Evolutionary conservation across 2,329 filamentous ascomycete genomes (phyloP).

Genomic region (Aspergillus sojae): DNA sequence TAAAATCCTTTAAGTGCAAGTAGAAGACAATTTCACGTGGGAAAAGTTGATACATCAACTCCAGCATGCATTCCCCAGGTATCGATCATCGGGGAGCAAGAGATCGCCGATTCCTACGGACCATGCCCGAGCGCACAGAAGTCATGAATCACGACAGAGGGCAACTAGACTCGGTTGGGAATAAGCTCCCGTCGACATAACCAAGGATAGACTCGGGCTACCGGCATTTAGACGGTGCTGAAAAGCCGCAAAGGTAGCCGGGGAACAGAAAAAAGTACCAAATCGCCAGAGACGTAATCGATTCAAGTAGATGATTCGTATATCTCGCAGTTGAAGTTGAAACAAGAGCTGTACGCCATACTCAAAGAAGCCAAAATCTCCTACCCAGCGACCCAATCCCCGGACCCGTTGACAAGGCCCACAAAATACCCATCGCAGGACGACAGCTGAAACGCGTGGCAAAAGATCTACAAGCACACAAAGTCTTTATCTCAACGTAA

Average conservation of each 20-base stretch:
- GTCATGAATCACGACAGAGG: neutral
- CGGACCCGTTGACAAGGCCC: slow-evolving; percentile 9
- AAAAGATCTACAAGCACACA: slow-evolving; percentile 8
- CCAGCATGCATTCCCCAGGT: neutral
- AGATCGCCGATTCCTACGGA: neutral
- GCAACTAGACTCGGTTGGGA: neutral
- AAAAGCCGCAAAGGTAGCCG: neutral
- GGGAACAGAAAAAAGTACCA: neutral
- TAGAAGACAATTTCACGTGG: neutral
- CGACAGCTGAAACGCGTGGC: slow-evolving; percentile 26
- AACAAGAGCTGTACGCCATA: neutral
- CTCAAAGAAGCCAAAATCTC: slow-evolving; percentile 1
- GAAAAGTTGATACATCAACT: neutral
- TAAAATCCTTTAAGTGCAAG: neutral
- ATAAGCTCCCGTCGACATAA: neutral
- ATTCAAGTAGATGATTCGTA: neutral
- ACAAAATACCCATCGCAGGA: slow-evolving; percentile 5
- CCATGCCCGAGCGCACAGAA: neutral
- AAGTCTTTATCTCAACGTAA: slow-evolving; percentile 6
- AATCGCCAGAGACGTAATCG: neutral
- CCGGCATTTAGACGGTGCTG: neutral
- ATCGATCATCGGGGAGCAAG: neutral
- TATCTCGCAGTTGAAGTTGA: neutral
- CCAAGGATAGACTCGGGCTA: neutral
- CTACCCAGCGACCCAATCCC: slow-evolving; percentile 4